A percentile compares a stretch with the other conserved stretches of the same genome.
phyloP scores from a whole-genome alignment of 192 early-diverging fungal genomes.

The Rhizoclosmatium globosum region DNA sequence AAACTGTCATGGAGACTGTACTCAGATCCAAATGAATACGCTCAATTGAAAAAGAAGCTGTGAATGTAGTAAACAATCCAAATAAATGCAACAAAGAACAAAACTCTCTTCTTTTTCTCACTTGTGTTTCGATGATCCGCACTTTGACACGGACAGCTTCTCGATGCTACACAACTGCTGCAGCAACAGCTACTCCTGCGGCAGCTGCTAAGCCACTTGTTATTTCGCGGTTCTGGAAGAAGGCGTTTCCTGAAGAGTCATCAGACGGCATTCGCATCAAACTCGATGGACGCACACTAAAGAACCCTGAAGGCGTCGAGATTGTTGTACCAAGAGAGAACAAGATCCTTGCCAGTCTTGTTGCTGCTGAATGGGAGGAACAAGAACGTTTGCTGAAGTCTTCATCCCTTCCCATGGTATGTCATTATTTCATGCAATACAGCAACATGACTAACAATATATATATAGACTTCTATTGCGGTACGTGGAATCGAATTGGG shows the following conservation, averaged over 20 bases:
- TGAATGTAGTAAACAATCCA: constrained; percentile 5
- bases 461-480: constrained; percentile 81
- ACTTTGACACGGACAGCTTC: too few species aligned
- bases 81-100: constrained; percentile 6
- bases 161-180: neutral
- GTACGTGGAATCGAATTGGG: constrained; percentile 84
- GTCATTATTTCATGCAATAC: neutral
- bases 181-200: neutral
- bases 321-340: constrained; percentile 68
- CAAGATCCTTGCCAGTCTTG: constrained; percentile 75
- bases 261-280: constrained; percentile 22
- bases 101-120: neutral
- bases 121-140: too few species aligned
- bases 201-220: neutral
- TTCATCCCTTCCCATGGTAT: constrained; percentile 87
- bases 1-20: constrained; percentile 26
- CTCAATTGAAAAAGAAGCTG: constrained; percentile 27
- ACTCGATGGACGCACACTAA: constrained; percentile 83
- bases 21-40: constrained; percentile 18
- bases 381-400: constrained; percentile 80
- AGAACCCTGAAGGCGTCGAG: constrained; percentile 80
- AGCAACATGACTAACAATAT: neutral
- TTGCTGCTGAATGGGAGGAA: constrained; percentile 94
- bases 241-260: constrained; percentile 6
- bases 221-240: constrained; percentile 33